phyloP scores from a whole-genome alignment of 2,329 filamentous ascomycete species.

The Nigrospora sphaerica region DNA sequence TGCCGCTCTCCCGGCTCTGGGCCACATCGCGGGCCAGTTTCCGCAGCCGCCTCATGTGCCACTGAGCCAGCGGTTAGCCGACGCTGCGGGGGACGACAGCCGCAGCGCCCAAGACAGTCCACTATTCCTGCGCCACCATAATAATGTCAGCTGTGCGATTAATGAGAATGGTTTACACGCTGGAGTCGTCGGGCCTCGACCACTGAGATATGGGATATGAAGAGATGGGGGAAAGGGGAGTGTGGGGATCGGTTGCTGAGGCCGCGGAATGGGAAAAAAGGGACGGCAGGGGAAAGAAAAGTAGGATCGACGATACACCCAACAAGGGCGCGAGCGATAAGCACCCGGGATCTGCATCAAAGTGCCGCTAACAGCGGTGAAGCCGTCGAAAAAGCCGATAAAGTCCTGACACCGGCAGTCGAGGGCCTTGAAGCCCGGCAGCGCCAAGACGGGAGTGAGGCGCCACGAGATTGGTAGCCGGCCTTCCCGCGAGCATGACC shows the following conservation, averaged over 20 bases:
- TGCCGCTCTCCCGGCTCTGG: slow-evolving; percentile 12
- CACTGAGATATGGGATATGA: slow-evolving; percentile 8
- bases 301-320: slow-evolving; percentile 7
- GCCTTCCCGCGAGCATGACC: too few species aligned
- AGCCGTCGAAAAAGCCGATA: slow-evolving; percentile 20
- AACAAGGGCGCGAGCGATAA: slow-evolving; percentile 19
- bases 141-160: slow-evolving; percentile 16
- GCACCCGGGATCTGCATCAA: slow-evolving; percentile 19
- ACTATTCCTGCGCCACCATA: slow-evolving; percentile 16
- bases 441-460: too few species aligned
- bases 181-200: slow-evolving; percentile 4
- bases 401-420: slow-evolving; percentile 22
- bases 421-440: slow-evolving; percentile 17
- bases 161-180: slow-evolving; percentile 18
- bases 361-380: slow-evolving; percentile 19
- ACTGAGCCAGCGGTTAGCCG: slow-evolving; percentile 21
- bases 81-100: slow-evolving; percentile 15
- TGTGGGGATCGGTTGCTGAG: neutral
- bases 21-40: slow-evolving; percentile 20
- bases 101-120: slow-evolving; percentile 16
- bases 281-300: slow-evolving; percentile 4
- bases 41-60: slow-evolving; percentile 23
- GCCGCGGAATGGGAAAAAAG: slow-evolving; percentile 4
- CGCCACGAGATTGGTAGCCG: too few species aligned
- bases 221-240: neutral